phyloP scores from a whole-genome alignment of 179 eudicot genomes.

The Spinacia oleracea region DNA sequence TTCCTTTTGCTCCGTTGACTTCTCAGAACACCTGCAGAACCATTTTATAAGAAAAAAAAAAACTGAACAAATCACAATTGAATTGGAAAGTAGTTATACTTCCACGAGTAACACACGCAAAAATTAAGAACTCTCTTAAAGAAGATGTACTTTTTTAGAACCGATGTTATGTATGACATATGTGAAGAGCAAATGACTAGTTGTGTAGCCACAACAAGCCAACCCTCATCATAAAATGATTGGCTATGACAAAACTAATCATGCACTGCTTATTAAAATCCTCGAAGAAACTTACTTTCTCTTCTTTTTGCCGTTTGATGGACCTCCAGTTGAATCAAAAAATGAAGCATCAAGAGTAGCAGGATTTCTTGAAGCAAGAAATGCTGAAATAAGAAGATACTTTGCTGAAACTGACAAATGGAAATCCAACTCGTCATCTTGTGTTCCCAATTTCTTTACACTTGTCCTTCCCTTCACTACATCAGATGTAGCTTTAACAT shows the following conservation, averaged over 20 bases:
- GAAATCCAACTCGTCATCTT: conserved; percentile 67
- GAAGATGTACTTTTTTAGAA: neutral
- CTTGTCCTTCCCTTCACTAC: conserved; percentile 41
- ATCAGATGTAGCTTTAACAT: conserved; percentile 36
- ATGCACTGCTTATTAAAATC: neutral
- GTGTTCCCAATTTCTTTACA: conserved; percentile 39
- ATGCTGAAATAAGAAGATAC: conserved; percentile 90
- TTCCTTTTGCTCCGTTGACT: conserved; percentile 67
- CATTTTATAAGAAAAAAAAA: neutral
- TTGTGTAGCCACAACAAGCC: neutral
- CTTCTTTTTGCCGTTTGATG: conserved; percentile 60
- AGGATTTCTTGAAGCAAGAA: conserved; percentile 88
- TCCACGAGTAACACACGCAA: neutral
- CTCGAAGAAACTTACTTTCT: conserved; percentile 47
- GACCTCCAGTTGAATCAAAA: conserved; percentile 90
- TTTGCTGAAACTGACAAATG: conserved; percentile 87
- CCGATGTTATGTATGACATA: neutral
- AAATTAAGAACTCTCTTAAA: neutral
- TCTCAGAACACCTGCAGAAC: conserved; percentile 63
- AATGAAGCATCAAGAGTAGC: conserved; percentile 95
- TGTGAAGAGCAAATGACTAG: neutral
- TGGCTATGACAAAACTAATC: neutral
- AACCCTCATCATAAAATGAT: conserved; percentile 8
- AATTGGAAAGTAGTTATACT: neutral
- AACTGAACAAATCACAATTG: neutral